Conservation (phyloP, 2,329 filamentous ascomycete genomes). For the Penicillium psychrosexuale region DNA sequence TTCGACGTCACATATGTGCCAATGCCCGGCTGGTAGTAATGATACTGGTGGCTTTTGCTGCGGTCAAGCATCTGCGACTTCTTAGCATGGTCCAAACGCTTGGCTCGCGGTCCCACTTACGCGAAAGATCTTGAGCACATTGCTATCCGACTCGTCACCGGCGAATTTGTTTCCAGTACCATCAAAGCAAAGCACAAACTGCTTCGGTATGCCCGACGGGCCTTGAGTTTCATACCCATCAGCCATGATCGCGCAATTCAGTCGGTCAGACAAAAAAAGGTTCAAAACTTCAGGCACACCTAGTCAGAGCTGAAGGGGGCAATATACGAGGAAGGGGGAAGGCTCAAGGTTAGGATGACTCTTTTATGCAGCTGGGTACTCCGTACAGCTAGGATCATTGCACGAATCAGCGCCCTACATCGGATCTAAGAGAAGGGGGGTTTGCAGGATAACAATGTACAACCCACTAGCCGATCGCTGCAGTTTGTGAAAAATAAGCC, state of each 20-base stretch:
- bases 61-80: slow-evolving; percentile 40
- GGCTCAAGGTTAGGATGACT: neutral
- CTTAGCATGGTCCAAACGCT: neutral
- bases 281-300: neutral
- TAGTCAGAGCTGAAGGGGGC: neutral
- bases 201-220: slow-evolving; percentile 29
- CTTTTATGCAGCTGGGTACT: neutral
- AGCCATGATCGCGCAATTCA: slow-evolving; percentile 13
- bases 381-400: neutral
- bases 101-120: slow-evolving; percentile 25
- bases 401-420: slow-evolving; percentile 14
- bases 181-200: slow-evolving; percentile 45
- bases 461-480: slow-evolving; percentile 17
- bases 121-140: slow-evolving; percentile 48
- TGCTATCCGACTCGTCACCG: slow-evolving; percentile 46
- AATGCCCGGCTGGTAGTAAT: slow-evolving; percentile 46
- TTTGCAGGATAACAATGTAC: slow-evolving; percentile 11
- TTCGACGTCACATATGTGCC: slow-evolving; percentile 44
- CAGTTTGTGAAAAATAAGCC: slow-evolving; percentile 19
- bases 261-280: neutral
- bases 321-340: slow-evolving; percentile 13
- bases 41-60: slow-evolving; percentile 39
- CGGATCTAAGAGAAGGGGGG: slow-evolving; percentile 9
- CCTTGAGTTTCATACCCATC: slow-evolving; percentile 18
- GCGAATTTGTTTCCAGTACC: slow-evolving; percentile 46